A percentile compares a stretch with the other conserved stretches of the same genome.
phyloP scores from a whole-genome alignment of 2,329 filamentous ascomycete genomes.

The Dryadomyces quercus-mongolicae region DNA sequence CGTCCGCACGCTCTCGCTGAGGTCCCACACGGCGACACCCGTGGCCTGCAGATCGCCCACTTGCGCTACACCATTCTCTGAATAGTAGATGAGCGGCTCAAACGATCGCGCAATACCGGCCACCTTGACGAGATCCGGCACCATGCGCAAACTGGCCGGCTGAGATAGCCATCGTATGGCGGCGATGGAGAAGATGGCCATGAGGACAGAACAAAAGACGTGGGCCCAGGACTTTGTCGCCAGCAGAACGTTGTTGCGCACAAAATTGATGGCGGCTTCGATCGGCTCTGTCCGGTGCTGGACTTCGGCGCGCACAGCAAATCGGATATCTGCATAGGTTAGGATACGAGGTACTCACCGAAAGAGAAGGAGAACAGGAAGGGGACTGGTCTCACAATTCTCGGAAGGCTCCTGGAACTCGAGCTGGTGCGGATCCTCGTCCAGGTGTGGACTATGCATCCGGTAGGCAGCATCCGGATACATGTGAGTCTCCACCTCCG shows the following conservation, averaged over 20 bases:
- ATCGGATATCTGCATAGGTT: conserved; percentile 62
- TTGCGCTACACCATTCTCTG: conserved; percentile 75
- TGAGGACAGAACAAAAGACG: conserved; percentile 47
- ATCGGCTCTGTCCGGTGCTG: conserved; percentile 79
- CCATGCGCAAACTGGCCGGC: conserved; percentile 52
- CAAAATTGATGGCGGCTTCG: conserved; percentile 54
- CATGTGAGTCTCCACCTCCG: conserved; percentile 27
- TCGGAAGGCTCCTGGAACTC: conserved; percentile 25
- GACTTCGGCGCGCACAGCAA: conserved; percentile 77
- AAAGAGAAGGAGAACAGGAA: no score
- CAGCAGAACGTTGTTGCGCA: conserved; percentile 46
- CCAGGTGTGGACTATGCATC: conserved; percentile 11
- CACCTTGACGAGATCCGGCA: conserved; percentile 81
- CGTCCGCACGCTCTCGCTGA: conserved; percentile 77
- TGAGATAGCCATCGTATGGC: conserved; percentile 55
- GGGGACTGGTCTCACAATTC: conserved; percentile 40
- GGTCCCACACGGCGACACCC: conserved; percentile 86
- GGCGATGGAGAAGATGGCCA: conserved; percentile 52
- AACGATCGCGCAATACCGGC: conserved; percentile 83
- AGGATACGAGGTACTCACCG: not conserved
- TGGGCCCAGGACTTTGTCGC: conserved; percentile 61
- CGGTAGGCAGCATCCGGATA: not conserved
- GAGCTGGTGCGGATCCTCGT: conserved; percentile 12
- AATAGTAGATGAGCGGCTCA: conserved; percentile 90
- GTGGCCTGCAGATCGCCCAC: conserved; percentile 84